Conservation (phyloP, 75 land plant species). For the Pseudotsuga menziesii region DNA sequence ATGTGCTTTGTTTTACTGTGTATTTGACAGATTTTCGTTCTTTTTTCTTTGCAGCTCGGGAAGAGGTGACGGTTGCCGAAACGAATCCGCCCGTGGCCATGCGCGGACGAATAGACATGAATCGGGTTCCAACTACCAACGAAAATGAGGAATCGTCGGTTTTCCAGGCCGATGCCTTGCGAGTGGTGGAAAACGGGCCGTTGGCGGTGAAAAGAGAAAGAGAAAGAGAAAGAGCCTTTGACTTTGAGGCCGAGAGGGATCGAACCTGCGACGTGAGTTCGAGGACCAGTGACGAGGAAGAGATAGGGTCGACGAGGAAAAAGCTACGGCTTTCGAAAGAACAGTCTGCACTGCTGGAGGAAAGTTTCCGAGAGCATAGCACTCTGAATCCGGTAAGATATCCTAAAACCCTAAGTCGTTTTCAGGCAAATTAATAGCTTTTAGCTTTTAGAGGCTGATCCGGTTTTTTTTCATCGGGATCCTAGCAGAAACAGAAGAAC, state of each 20-base stretch:
- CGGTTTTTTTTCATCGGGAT: not conserved
- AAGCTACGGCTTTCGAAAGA: constrained; percentile 52
- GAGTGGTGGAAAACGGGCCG: constrained; percentile 9
- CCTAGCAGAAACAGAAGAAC: constrained; percentile 78
- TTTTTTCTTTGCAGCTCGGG: not conserved
- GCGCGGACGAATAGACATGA: constrained; percentile 24
- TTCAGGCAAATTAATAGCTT: not conserved
- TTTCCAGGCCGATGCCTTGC: constrained; percentile 11
- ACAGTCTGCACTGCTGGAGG: constrained; percentile 51
- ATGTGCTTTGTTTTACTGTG: not conserved
- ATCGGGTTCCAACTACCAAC: constrained; percentile 19
- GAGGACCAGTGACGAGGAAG: constrained; percentile 40
- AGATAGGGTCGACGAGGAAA: constrained; percentile 39
- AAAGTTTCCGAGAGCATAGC: constrained; percentile 47
- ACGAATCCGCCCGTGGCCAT: not conserved
- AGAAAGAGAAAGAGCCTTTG: constrained; percentile 15
- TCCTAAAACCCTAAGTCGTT: not conserved
- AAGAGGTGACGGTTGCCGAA: constrained; percentile 11
- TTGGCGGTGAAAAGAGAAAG: constrained; percentile 7
- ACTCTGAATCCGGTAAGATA: constrained; percentile 41
- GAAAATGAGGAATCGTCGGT: constrained; percentile 13
- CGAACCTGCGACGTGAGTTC: constrained; percentile 31
- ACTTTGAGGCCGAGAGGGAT: constrained; percentile 16
- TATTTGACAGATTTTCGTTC: not conserved
- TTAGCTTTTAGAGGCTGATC: constrained; percentile 2